Percentiles rank a stretch among this genome's conserved stretches.
These are phyloP conservation scores for Mycena indigotica DNA, from an alignment of 768 basidiomycete genomes.

Conservation along the genomic window DNA sequence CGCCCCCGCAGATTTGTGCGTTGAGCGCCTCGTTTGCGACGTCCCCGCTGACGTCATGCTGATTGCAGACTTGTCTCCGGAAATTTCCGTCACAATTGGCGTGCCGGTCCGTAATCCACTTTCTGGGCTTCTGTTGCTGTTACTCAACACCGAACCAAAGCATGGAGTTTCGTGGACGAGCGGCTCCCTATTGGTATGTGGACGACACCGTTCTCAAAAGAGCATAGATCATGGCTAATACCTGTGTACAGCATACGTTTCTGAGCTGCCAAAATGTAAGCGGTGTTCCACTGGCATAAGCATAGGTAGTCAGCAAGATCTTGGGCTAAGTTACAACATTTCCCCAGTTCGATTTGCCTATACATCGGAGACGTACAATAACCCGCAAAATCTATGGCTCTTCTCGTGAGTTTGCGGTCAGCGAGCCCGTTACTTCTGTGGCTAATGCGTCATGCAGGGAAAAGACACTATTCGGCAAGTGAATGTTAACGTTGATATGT, in stretches of 20 bases:
- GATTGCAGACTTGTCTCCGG: constrained; percentile 42
- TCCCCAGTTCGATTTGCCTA: constrained; percentile 60
- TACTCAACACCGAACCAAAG: too few relatives aligned
- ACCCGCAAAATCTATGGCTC: constrained; percentile 61
- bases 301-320: too few relatives aligned
- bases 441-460: too few relatives aligned
- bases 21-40: neutral
- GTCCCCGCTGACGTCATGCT: neutral
- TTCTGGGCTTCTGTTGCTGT: too few relatives aligned
- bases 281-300: too few relatives aligned
- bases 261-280: constrained; percentile 42
- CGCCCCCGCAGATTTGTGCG: constrained; percentile 47
- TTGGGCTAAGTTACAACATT: too few relatives aligned
- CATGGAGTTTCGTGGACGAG: constrained; percentile 48
- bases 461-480: neutral
- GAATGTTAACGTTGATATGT: too few relatives aligned
- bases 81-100: constrained; percentile 52
- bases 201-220: neutral
- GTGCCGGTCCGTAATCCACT: constrained; percentile 37
- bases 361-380: constrained; percentile 63
- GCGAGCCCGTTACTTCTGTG: too few relatives aligned
- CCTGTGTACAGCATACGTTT: constrained; percentile 40
- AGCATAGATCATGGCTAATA: neutral
- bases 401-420: constrained; percentile 47
- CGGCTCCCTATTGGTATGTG: constrained; percentile 41